Base-by-base conservation (phyloP, 257 asterid species). In the Apocynum venetum region DNA sequence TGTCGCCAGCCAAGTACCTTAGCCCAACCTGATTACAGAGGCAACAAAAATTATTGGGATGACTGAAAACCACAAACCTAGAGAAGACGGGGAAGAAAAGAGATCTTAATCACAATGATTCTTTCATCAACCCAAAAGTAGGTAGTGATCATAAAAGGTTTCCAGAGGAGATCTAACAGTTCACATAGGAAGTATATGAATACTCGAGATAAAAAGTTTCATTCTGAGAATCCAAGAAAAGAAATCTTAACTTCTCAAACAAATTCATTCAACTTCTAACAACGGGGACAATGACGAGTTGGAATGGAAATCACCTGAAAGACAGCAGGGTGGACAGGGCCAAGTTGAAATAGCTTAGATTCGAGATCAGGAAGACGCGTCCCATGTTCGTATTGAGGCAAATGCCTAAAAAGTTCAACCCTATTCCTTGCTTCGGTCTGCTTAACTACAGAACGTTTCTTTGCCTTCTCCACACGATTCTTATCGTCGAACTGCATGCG, bases 401-500 rank as follows among this genome's bases (percentile, higher is more conserved):
- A 84, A 89, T 95, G 99, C 90, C 98, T 88, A 84, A 95, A 93
- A 74, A 95, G 92, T 82, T 95, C 99, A 81, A 93, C 97, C 81
- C 96, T 89, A 83, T 88, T 91, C 80, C 86, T 87, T 46, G 91
- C 94, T 84, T 90, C 97, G 49, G 90, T 91, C 86, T 95, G 98
- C 83, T 91, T 95, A 49, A 95, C 97, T 4, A 93, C 94, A 1
- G 93, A 87, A 31, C 98, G 96, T 81, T 93, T 95, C 88, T 93
- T 93, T 67, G 98, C 98, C 90, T 95, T 95, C 80, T 89, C 98
- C 82, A 95, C 97, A 77, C 91, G 89, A 81, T 79, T 89, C 81
- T 87, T 87, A 74, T 95, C 99, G 79, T 95, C 99, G 88, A 95
- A 95, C 83, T 95, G 99, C 98, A 95, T 88, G 38, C 98, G 91